Evolutionary conservation across 2,329 filamentous ascomycete genomes (phyloP), one percentile per base, ranked within the genome.

Genomic region (Fusarium pilosicola): DNA sequence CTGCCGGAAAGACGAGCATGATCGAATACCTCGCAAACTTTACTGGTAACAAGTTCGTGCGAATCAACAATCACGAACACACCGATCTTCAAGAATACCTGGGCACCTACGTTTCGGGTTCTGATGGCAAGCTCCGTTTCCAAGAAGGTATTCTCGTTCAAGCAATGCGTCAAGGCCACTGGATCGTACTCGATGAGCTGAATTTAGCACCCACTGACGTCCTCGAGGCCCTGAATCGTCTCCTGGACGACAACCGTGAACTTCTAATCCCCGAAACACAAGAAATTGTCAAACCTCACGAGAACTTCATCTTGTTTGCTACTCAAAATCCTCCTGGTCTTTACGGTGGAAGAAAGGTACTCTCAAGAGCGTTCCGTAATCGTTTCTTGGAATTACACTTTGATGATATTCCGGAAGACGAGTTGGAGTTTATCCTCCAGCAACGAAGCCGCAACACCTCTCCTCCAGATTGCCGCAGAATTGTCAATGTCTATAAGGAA

Each of bases 21-120:
- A 97, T 99, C 46, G 96, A 98, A 82, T 98, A 97, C 80, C 88
- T 99, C 42, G 96, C 97, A n/a, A 96, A 97, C 79, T 93, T 94
- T 62, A 98, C 95, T 36, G 96, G 97, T 7, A 97, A 99, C 81
- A 96, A 94, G 79, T 99, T 98, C 79, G 95, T 99, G 48, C 91
- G 96, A 68, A 99, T 99, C 86, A 99, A 99, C 84, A 99, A 99
- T 76, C 96, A 99, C 82, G 97, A 99, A 80, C 96, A 99, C 79
- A 99, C 96, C 0, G 96, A 99, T 81, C 86, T 99, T 42, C 96
- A 99, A 82, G 97, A 99, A 80, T 99, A 99, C 78, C 85, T 99
- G 11, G 96, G 96, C 24, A 97, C 95, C 0, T 99, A 99, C 76
- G 87, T 97, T 3, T 98, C 96, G 5, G 93, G 92, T 30, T 84